Conservation (phyloP, 352 stramenopile genomes). For the Halophytophthora polymorphica region DNA sequence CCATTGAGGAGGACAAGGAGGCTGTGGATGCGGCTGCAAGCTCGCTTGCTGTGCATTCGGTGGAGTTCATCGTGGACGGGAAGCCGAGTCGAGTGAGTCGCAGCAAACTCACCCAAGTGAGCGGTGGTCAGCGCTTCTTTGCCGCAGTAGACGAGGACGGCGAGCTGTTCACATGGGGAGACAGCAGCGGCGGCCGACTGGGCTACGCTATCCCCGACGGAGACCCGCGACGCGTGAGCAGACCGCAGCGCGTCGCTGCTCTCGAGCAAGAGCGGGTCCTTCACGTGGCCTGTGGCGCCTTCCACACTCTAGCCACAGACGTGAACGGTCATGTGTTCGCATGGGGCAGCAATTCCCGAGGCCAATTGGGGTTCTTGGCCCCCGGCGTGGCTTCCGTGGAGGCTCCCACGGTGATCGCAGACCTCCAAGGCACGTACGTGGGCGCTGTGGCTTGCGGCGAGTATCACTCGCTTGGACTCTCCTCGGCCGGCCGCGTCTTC, state of each 20-base stretch:
- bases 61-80: slow-evolving; percentile 17
- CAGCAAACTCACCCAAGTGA: slow-evolving; percentile 32
- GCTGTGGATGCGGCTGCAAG: background rate
- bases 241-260: slow-evolving; percentile 32
- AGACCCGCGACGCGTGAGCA: slow-evolving; percentile 34
- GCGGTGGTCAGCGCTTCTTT: slow-evolving; percentile 59
- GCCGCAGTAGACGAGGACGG: slow-evolving; percentile 41
- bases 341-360: slow-evolving; percentile 60
- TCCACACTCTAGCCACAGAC: slow-evolving; percentile 66
- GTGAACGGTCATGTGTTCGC: slow-evolving; percentile 73
- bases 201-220: slow-evolving; percentile 47
- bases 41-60: slow-evolving; percentile 12
- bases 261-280: slow-evolving; percentile 38
- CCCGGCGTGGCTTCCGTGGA: slow-evolving; percentile 18
- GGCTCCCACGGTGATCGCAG: slow-evolving; percentile 32
- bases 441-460: slow-evolving; percentile 62
- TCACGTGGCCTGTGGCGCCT: slow-evolving; percentile 64
- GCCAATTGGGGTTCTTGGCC: slow-evolving; percentile 46
- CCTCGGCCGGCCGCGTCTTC: slow-evolving; percentile 55
- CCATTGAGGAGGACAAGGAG: slow-evolving; percentile 3
- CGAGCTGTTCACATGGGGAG: slow-evolving; percentile 54
- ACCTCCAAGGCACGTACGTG: slow-evolving; percentile 59
- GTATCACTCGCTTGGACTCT: slow-evolving; percentile 68
- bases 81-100: background rate
- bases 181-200: slow-evolving; percentile 56